Base-by-base conservation (phyloP, 202 grass and related monocot species). In the Saccharum hybrid region DNA sequence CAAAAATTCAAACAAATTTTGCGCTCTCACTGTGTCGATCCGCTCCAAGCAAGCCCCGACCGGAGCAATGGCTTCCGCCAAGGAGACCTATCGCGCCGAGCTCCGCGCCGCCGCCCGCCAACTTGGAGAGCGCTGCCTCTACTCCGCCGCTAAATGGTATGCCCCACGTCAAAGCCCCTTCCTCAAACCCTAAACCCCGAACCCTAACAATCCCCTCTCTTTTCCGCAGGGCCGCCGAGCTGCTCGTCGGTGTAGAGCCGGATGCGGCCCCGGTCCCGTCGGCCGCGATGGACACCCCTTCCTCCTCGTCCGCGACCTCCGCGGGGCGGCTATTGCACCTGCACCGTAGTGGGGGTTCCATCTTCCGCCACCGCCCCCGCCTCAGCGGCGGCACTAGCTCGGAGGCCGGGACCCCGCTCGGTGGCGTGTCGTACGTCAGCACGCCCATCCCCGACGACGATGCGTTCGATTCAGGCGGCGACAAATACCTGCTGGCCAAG, bases 401-500 rank as follows among this genome's bases (percentile, higher is more conserved):
- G 26, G 88, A 84, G 68, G 80, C 46, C 1, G 80, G 83, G 71
- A 99, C 96, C 21, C 93, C 96, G 45, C 79, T 90, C 7, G 96
- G 73, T 60, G 90, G 92, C 54, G 87, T 98, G 42, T 98, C 96
- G 13, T 95, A 95, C 84, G 87, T 95, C 39, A 92, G 81, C 93
- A 96, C 91, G 10, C 96, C 96, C 21, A 86, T 96, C 63, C 96
- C 91, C 12, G 88, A 92, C 45, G 96, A 99, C 64, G 96, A 95
- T 19, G 81, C 80, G 22, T 88, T 93, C 74, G 85, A 88, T 46
- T 80, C 81, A 3, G 91, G 87, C 22, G 89, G 82, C 8, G 96
- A 99, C 51, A 89, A 82, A 66, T 99, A 99, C 91, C 88, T 99
- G 73, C 93, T 99, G 42, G 96, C 93, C 18, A 99, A 99, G 87